Evolutionary conservation across 257 asterid genomes (phyloP), one percentile per base, ranked within the genome.

Genomic region (Euphrasia confusa): DNA sequence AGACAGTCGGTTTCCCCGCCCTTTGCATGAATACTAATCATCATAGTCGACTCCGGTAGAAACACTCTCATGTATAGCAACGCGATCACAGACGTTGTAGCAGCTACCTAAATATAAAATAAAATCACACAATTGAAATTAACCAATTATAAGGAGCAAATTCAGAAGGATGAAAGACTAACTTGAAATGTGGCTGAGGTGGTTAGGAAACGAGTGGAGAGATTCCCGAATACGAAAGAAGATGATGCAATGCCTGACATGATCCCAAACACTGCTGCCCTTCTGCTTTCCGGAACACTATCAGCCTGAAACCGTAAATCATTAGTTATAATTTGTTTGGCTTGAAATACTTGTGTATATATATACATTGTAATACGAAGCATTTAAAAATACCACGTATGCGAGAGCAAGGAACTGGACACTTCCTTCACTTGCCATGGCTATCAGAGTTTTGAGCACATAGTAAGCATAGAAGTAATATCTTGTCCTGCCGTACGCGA

Each of bases 381-480:
- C 18, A 14, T 14, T 11, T 49, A 6, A 14, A 53, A 21, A 69
- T 77, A 91, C 98, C 90, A 86, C 96, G 54, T 86, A 91, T 6
- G 98, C 95, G 54, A 91, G 88, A 71, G 98, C 89, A 63, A 91
- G 85, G 70, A 78, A 84, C 60, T 82, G 91, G 24, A 84, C 88
- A 14, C 95, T 91, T 64, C 96, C 98, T 64, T 82, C 95, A 49
- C 82, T 75, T 37, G 75, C 76, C 95, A 91, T 91, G 65, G 88
- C 64, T 63, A 79, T 81, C 44, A 91, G 64, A 15, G 95, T 84
- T 56, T 72, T 84, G 62, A 88, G 81, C 60, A 73, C 81, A 27
- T 67, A 91, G 67, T 86, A 91, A 49, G 84, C 86, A 21, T 86
- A 91, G 79, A 78, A 88, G 77, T 67, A 86, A 58, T 71, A 72